Conservation (phyloP, 1,139 yeast genomes). For the Kodamaea sp. region DNA sequence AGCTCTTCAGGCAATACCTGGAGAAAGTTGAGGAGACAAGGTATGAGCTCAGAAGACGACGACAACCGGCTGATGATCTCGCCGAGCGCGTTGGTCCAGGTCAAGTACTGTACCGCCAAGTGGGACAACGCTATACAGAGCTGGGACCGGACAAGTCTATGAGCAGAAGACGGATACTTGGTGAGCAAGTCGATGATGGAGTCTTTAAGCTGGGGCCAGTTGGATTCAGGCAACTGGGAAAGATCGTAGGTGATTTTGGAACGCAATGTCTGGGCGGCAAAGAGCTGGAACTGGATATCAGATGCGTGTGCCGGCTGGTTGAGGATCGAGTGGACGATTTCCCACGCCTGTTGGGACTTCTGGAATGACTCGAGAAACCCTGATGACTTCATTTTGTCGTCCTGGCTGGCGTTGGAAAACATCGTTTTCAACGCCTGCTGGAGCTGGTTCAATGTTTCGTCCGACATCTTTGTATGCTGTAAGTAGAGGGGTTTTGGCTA, state of each 20-base stretch:
- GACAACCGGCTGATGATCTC: slow-evolving; percentile 64
- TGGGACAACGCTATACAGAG: slow-evolving; percentile 80
- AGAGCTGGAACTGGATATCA: slow-evolving; percentile 58
- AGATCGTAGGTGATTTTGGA: slow-evolving; percentile 84
- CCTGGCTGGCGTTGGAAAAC: slow-evolving; percentile 55
- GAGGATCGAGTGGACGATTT: slow-evolving; percentile 38
- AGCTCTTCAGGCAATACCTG: slow-evolving; percentile 91
- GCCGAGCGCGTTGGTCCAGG: slow-evolving; percentile 70
- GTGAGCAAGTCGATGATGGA: slow-evolving; percentile 60
- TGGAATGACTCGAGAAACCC: slow-evolving; percentile 77
- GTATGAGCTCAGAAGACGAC: slow-evolving; percentile 32
- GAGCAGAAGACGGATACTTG: slow-evolving; percentile 35
- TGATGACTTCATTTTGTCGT: slow-evolving; percentile 61
- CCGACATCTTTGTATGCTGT: no score
- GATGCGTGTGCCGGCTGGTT: slow-evolving; percentile 23
- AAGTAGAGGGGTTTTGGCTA: no score
- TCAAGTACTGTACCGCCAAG: slow-evolving; percentile 70
- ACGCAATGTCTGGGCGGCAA: slow-evolving; percentile 88
- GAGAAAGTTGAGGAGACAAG: slow-evolving; percentile 69
- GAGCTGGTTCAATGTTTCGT: slow-evolving; percentile 24
- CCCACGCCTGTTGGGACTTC: slow-evolving; percentile 75
- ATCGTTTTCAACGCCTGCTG: slow-evolving; percentile 59
- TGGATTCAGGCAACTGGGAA: slow-evolving; percentile 63
- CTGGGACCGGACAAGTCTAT: slow-evolving; percentile 71
- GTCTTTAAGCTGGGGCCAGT: slow-evolving; percentile 57